A percentile compares a stretch with the other conserved stretches of the same genome.
These are phyloP conservation scores for Astrothelium subdiscretum DNA, from an alignment of 495 filamentous ascomycete species.

Conservation along the genomic window DNA sequence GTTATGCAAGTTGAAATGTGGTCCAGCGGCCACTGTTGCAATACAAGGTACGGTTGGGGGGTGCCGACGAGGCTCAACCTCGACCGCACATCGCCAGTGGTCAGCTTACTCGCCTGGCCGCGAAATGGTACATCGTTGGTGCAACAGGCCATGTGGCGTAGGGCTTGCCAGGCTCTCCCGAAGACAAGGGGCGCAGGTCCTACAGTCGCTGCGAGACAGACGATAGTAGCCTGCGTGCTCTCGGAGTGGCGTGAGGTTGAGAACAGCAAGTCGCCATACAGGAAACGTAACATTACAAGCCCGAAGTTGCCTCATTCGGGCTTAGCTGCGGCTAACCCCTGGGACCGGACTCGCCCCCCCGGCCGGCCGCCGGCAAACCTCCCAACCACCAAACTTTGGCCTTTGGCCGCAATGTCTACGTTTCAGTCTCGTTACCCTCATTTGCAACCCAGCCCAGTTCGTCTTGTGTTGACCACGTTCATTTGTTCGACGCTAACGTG, in stretches of 20 bases:
- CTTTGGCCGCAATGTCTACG: too few relatives aligned
- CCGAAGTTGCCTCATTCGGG: background rate
- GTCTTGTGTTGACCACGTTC: too few relatives aligned
- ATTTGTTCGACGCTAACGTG: too few relatives aligned
- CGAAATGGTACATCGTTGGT: background rate
- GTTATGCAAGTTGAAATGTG: background rate
- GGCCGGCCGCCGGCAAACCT: background rate
- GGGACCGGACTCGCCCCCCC: too few relatives aligned
- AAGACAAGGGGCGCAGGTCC: background rate
- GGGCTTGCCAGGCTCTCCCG: background rate
- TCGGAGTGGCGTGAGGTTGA: background rate
- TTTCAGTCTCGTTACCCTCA: too few relatives aligned
- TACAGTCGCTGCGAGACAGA: background rate
- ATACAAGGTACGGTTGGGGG: background rate
- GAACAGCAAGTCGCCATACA: background rate
- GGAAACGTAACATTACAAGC: background rate
- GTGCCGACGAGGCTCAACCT: background rate
- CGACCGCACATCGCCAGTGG: background rate
- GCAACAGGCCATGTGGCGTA: constrained; percentile 1
- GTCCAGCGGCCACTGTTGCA: background rate
- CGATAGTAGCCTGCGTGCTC: background rate
- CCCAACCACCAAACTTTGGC: too few relatives aligned
- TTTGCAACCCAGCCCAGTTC: too few relatives aligned
- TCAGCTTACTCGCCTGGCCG: background rate
- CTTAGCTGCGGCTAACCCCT: background rate